A percentile compares a stretch with the other conserved stretches of the same genome.
Evolutionary conservation across 345 rosid genomes (phyloP).

Genomic region (Dipteronia sinensis): DNA sequence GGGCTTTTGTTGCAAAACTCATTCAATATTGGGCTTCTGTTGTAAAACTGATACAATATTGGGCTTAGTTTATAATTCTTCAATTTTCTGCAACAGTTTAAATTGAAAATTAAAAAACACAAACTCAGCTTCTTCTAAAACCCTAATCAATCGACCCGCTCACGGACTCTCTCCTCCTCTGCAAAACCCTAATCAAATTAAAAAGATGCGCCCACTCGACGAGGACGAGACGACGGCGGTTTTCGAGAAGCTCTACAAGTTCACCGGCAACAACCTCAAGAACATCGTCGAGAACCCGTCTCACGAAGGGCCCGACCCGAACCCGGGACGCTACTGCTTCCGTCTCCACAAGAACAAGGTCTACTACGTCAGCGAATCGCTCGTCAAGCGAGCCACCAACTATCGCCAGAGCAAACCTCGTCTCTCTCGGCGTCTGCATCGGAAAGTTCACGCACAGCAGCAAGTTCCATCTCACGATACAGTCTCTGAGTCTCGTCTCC

Average conservation of each 20-base stretch:
- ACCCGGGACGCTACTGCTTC: conserved; percentile 85
- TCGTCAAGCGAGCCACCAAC: conserved; percentile 88
- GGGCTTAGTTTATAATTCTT: no score
- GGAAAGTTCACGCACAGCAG: conserved; percentile 85
- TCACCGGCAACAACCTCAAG: conserved; percentile 89
- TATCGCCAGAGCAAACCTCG: conserved; percentile 55
- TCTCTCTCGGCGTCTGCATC: conserved; percentile 76
- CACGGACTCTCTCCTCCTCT: no score
- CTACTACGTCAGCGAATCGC: conserved; percentile 74
- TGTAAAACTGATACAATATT: no score
- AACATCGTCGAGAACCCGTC: conserved; percentile 86
- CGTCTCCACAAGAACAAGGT: conserved; percentile 82
- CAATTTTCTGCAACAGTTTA: no score
- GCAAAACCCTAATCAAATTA: conserved; percentile 9
- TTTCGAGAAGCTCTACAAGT: conserved; percentile 78
- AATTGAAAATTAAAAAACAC: not conserved
- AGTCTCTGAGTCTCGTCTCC: conserved; percentile 61
- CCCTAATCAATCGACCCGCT: conserved; percentile 1
- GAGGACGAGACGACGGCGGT: conserved; percentile 85
- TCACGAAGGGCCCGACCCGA: conserved; percentile 77
- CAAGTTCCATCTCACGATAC: conserved; percentile 71
- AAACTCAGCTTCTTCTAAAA: not conserved
- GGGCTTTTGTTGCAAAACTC: no score
- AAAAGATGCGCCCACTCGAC: conserved; percentile 77
- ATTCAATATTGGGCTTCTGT: no score